Evolutionary conservation across 2,329 filamentous ascomycete genomes (phyloP), one percentile per base, ranked within the genome.

Genomic region (Coniochaeta sp.): DNA sequence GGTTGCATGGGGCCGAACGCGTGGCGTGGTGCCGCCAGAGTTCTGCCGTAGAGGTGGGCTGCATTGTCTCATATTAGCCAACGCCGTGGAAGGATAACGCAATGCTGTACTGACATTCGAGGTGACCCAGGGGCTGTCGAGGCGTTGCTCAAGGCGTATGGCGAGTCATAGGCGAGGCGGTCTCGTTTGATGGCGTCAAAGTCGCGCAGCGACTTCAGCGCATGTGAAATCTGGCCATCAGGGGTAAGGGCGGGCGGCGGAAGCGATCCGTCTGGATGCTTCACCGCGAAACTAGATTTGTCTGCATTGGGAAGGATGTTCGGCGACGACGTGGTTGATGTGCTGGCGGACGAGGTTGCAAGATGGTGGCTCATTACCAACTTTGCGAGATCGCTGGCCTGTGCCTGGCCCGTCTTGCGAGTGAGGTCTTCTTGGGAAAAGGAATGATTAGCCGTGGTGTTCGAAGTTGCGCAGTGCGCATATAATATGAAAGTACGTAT

Each of bases 1-100:
- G 17, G 95, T 98, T 10, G 95, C 92, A 74, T 96, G 91, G 24
- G 88, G 83, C 65, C 89, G 86, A 56, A 91, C 83, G 64, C 89
- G 83, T 30, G 93, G 92, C 6, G 93, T 96, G 28, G 87, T 86
- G 57, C 81, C 82, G 61, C 89, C 89, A 12, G 91, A 95, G 68
- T 88, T 90, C 69, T 89, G 88, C 69, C 89, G 79, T 62, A 87
- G 73, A 1, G 89, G 86, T 57, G 83, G 84, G 67, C 89, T 91
- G 67, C 71, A 65, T 58, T 36, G 64, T 61, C 65, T 64, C 65
- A 61, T 61, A 62, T 68, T 63, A 64, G 59, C n/a, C 60, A 58
- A 19, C 42, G 55, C 56, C 62, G 64, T 66, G 54, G 61, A 61
- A 60, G 60, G 60, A 58, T 54, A 58, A 55, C 32, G 24, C 55